Evolutionary conservation across 352 stramenopile species (phyloP).

Genomic region (Halophytophthora polymorphica): DNA sequence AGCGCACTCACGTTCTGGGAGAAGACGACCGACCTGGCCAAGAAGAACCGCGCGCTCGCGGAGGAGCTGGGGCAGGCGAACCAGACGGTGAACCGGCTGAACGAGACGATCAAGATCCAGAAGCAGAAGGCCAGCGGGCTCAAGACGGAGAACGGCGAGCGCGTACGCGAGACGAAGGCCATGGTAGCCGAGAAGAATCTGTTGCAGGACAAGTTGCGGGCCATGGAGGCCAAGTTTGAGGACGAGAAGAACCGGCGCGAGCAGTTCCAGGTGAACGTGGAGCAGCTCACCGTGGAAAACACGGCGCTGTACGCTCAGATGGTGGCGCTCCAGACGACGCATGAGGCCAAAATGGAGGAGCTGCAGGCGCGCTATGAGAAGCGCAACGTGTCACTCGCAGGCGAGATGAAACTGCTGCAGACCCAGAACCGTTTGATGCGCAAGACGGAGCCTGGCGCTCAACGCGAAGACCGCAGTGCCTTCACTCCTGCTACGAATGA

Average conservation of each 20-base stretch:
- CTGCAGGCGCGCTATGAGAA: conserved; percentile 64
- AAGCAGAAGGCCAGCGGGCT: conserved; percentile 48
- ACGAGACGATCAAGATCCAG: conserved; percentile 62
- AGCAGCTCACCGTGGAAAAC: conserved; percentile 84
- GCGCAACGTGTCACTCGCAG: conserved; percentile 60
- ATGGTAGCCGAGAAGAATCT: conserved; percentile 77
- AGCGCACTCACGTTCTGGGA: conserved; percentile 80
- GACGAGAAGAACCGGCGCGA: conserved; percentile 78
- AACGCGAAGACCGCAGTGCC: conserved; percentile 7
- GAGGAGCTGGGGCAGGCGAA: conserved; percentile 66
- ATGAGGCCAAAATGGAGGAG: conserved; percentile 84
- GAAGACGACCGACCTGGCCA: conserved; percentile 82
- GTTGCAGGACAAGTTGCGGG: conserved; percentile 56
- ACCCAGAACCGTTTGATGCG: conserved; percentile 76
- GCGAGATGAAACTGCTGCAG: conserved; percentile 76
- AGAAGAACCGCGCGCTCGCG: conserved; percentile 70
- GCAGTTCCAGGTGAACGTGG: conserved; percentile 85
- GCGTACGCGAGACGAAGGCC: conserved; percentile 55
- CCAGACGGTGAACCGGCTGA: conserved; percentile 63
- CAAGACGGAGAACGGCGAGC: conserved; percentile 49
- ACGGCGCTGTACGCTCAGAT: conserved; percentile 85
- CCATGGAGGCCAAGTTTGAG: conserved; percentile 71
- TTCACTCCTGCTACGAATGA: conserved; percentile 8
- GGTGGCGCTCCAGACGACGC: conserved; percentile 77
- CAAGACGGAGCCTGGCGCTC: conserved; percentile 26